phyloP scores from a whole-genome alignment of 352 stramenopile genomes.

The Phytophthora aleatoria region DNA sequence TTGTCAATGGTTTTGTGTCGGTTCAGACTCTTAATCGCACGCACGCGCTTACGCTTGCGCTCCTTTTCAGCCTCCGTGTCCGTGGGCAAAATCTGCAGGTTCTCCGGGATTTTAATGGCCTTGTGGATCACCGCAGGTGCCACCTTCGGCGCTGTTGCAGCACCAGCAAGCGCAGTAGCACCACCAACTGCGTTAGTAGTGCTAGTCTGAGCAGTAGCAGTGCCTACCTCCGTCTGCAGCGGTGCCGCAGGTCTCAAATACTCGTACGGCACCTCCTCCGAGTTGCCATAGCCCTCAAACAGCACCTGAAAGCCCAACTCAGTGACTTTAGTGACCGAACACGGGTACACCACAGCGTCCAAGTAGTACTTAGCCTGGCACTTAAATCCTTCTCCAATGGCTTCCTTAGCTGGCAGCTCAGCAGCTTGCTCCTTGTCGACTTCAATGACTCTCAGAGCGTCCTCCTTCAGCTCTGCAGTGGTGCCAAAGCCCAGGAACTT shows the following conservation, averaged over 20 bases:
- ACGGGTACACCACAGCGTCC: conserved; percentile 78
- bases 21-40: conserved; percentile 88
- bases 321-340: conserved; percentile 68
- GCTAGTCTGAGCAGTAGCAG: conserved; percentile 17
- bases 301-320: conserved; percentile 79
- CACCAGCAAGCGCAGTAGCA: conserved; percentile 15
- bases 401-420: conserved; percentile 40
- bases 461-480: conserved; percentile 49
- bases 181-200: conserved; percentile 29
- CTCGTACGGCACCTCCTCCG: conserved; percentile 90
- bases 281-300: conserved; percentile 91
- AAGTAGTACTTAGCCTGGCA: conserved; percentile 85
- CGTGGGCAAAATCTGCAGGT: conserved; percentile 80
- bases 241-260: conserved; percentile 59
- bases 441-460: conserved; percentile 52
- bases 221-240: conserved; percentile 14
- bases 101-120: conserved; percentile 86
- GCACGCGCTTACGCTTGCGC: conserved; percentile 82
- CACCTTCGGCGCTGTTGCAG: conserved; percentile 30
- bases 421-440: conserved; percentile 27
- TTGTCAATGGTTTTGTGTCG: conserved; percentile 87
- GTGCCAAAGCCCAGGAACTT: conserved; percentile 78
- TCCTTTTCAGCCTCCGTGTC: conserved; percentile 88
- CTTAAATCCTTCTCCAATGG: conserved; percentile 60
- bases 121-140: conserved; percentile 65